These are phyloP conservation scores for Inga laurina DNA, from an alignment of 306 rosid genomes.

Conservation along the genomic window DNA sequence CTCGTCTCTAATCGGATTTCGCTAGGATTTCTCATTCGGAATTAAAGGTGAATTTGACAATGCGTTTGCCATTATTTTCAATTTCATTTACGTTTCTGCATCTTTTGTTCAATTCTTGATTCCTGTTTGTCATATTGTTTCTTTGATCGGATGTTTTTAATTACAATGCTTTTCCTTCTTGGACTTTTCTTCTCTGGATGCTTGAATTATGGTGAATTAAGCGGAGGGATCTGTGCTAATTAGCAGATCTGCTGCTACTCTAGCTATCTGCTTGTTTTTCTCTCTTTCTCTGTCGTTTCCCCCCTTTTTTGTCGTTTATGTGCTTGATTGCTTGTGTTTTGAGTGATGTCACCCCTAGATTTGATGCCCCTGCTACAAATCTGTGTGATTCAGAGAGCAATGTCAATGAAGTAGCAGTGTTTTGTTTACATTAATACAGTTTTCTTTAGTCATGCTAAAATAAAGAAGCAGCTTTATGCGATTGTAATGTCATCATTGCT, in stretches of 20 bases:
- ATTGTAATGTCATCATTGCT: background rate
- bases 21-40: background rate
- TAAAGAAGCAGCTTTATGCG: background rate
- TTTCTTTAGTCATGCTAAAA: background rate
- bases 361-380: background rate
- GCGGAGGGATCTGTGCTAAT: background rate
- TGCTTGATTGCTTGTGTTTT: constrained; percentile 17
- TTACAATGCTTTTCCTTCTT: background rate
- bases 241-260: constrained; percentile 42
- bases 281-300: background rate
- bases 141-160: constrained; percentile 10
- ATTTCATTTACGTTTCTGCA: background rate
- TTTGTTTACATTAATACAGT: background rate
- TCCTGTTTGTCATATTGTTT: background rate
- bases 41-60: constrained; percentile 17
- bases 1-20: constrained; percentile 29
- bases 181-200: background rate
- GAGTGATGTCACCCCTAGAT: constrained; percentile 21
- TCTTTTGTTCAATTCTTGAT: background rate
- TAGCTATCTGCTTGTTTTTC: background rate
- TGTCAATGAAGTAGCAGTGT: background rate
- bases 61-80: constrained; percentile 22
- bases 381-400: background rate
- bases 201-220: background rate
- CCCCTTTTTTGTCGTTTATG: background rate